Percentiles rank a stretch among this genome's conserved stretches.
These are phyloP conservation scores for Trypanosoma cruzi DNA, from an alignment of 208 protist genomes.

Conservation along the genomic window DNA sequence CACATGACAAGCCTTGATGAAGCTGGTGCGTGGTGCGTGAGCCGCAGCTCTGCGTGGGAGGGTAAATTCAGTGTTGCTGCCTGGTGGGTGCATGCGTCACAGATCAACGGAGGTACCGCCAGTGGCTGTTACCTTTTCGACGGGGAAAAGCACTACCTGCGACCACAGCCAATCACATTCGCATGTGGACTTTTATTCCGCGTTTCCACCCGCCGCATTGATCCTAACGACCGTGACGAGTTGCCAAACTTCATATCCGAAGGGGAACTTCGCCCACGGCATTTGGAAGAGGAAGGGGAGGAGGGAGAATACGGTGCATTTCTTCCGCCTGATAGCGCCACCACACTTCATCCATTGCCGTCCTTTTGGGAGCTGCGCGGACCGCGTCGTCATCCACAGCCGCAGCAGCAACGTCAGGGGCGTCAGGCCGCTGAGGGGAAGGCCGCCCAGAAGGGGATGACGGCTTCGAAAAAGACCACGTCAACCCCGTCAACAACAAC, in stretches of 20 bases:
- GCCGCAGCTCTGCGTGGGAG: conserved; percentile 94
- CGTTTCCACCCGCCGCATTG: conserved; percentile 34
- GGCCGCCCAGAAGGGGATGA: background rate
- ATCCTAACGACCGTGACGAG: conserved; percentile 19
- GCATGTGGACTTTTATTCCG: conserved; percentile 69
- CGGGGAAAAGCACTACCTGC: conserved; percentile 91
- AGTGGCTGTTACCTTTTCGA: conserved; percentile 76
- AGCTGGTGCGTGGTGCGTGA: conserved; percentile 93
- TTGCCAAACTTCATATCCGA: conserved; percentile 16
- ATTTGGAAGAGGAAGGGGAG: background rate
- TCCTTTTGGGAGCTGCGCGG: conserved; percentile 23
- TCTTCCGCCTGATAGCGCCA: conserved; percentile 28
- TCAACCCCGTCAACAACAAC: too few relatives aligned
- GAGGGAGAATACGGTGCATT: conserved; percentile 1
- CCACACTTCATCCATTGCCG: conserved; percentile 23
- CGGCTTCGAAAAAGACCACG: too few relatives aligned
- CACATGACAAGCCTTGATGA: conserved; percentile 75
- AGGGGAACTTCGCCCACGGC: background rate
- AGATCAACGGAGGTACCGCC: conserved; percentile 67
- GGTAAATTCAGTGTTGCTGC: conserved; percentile 91
- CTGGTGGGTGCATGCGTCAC: conserved; percentile 95
- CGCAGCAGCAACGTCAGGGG: background rate
- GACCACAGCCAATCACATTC: conserved; percentile 78
- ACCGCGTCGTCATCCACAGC: conserved; percentile 6
- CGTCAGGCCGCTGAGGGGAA: too few relatives aligned